Evolutionary conservation across 176 grass and related monocot genomes (phyloP), one percentile per base, ranked within the genome.

Genomic region (Eremochloa ophiuroides): DNA sequence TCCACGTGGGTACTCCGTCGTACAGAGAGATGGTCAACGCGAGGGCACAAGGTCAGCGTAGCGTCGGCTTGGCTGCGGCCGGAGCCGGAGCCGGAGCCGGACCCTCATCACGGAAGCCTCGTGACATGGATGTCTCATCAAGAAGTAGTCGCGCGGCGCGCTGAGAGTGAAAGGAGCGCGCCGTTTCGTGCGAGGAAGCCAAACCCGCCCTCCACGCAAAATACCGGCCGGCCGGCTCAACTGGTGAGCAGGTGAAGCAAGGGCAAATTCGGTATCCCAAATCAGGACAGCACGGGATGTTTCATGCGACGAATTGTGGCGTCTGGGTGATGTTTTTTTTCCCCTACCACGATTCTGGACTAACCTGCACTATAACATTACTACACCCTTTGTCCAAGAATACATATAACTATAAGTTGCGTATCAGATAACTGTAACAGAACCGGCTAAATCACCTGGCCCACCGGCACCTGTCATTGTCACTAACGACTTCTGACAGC

Each of bases 141-240:
- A 60, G 73, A 35, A 68, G 31, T 17, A 28, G 0, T n/a, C n/a
- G n/a, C n/a, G n/a, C n/a, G n/a, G n/a, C n/a, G n/a, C n/a, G n/a
- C n/a, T n/a, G n/a, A n/a, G n/a, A 64, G 43, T 26, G 84, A 85
- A 80, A 65, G n/a, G 76, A 4, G 5, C 58, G 41, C 25, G 58
- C 58, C 84, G 67, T 25, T 79, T 65, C 58, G 56, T 29, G 56
- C 60, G 20, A 10, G 28, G 22, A 10, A 27, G 13, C 42, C 6
- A 69, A 34, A 8, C 76, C 61, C 35, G 41, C 40, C 60, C 34
- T 34, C 28, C 76, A 68, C 68, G 77, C 7, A 53, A 80, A n/a
- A n/a, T n/a, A 5, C 34, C 34, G 34, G 3, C 3, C 44, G 44
- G 15, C 35, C 73, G n/a, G 73, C 48, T 58, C 3, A 50, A 47